Base-by-base conservation (phyloP, 208 protist genomes). In the Crithidia expoeki region DNA sequence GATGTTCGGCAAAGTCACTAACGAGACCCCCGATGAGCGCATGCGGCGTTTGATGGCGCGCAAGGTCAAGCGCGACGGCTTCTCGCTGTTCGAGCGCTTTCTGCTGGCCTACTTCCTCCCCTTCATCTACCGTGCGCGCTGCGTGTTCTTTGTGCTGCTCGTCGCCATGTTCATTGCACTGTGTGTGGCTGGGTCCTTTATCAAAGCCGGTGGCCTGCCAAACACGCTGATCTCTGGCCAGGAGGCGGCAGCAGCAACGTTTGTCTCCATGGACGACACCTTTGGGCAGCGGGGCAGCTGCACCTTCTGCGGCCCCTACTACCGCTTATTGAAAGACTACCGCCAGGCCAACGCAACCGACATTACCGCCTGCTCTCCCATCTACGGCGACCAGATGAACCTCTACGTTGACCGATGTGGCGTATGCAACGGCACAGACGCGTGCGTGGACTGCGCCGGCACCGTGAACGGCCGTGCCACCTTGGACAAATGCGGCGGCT, bases 251-350 rank as follows among this genome's bases (percentile, higher is more conserved):
- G 52, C 69, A 4, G 40, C 30, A 28, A 50, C 16, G 30, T 88
- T 76, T 33, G 66, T 66, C 14, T 32, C 61, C 23, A 50, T 83
- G 47, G 72, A 78, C 36, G 69, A 78, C 49, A 40, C 64, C n/a
- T 85, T 66, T 46, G 79, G 65, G 23, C 79, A 79, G 51, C 68
- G 73, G 10, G 83, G 79, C n/a, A 51, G 19, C 27, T 88, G 79
- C 76, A 74, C 57, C 27, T 81, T 79, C 55, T 88, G 83, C 52
- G 79, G 70, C 2, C 58, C 72, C 12, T 88, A 88, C 65, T 88
- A 88, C 76, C 34, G 40, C 19, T 57, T 52, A 11, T 10, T 12
- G 1, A 34, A 56, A 16, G 42, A 59, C n/a, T 69, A 68, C 58
- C 36, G 57, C 25, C 47, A 53, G 32, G 65, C 81, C n/a, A 27